A percentile compares a stretch with the other conserved stretches of the same genome.
phyloP scores from a whole-genome alignment of 495 filamentous ascomycete species.

The Aeminium ludgeri region DNA sequence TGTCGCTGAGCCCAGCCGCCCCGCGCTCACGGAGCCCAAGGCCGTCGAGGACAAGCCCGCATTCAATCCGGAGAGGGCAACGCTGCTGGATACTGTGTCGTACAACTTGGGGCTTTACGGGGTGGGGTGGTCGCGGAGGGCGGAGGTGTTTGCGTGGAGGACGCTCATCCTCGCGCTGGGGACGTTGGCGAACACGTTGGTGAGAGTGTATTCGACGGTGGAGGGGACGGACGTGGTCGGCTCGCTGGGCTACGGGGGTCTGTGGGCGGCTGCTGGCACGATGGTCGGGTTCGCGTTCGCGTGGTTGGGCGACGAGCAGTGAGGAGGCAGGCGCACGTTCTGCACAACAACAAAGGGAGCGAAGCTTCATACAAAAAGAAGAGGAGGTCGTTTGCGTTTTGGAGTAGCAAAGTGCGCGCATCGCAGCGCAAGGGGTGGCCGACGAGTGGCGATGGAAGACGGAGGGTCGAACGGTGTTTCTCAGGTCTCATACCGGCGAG shows the following conservation, averaged over 20 bases:
- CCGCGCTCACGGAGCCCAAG: constrained; percentile 10
- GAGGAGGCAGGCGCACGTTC: too few relatives aligned
- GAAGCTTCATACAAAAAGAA: too few relatives aligned
- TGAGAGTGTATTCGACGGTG: constrained; percentile 45
- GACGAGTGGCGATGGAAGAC: too few relatives aligned
- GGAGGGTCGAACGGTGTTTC: too few relatives aligned
- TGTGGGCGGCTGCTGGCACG: constrained; percentile 49
- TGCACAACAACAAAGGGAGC: too few relatives aligned
- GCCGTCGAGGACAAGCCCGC: constrained; percentile 15
- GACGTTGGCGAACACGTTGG: constrained; percentile 43
- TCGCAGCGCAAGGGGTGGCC: too few relatives aligned
- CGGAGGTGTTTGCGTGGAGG: constrained; percentile 46
- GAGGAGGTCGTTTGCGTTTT: too few relatives aligned
- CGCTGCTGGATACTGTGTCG: constrained; percentile 39
- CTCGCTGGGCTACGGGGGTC: constrained; percentile 46
- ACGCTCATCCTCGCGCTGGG: constrained; percentile 43
- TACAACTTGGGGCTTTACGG: constrained; percentile 35
- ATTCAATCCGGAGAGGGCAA: constrained; percentile 38
- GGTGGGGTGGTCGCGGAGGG: constrained; percentile 31
- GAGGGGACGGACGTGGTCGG: constrained; percentile 50
- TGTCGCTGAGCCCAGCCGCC: constrained; percentile 14
- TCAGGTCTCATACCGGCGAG: too few relatives aligned
- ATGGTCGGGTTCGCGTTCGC: constrained; percentile 41
- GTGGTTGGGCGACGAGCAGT: constrained; percentile 40
- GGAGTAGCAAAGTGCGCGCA: too few relatives aligned